phyloP scores from a whole-genome alignment of 768 basidiomycete species.

The Russula sp. region DNA sequence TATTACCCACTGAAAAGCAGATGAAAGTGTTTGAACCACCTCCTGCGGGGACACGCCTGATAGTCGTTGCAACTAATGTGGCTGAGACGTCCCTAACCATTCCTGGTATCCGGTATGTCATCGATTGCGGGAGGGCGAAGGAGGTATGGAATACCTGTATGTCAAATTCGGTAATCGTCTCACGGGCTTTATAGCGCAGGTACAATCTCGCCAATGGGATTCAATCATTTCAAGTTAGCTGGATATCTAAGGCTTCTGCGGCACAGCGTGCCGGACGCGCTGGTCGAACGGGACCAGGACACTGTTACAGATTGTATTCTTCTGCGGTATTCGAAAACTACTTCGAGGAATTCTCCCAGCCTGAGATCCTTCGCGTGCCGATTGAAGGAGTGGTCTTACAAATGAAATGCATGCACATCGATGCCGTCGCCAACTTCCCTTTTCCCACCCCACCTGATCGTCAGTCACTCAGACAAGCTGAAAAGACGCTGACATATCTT shows the following conservation, averaged over 20 bases:
- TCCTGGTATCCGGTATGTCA: constrained; percentile 95
- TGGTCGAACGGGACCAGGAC: constrained; percentile 95
- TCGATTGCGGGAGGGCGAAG: constrained; percentile 93
- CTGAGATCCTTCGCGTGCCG: constrained; percentile 93
- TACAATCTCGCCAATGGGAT: constrained; percentile 81
- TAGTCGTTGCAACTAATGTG: constrained; percentile 94
- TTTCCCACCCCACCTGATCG: constrained; percentile 96
- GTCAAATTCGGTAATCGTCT: constrained; percentile 3
- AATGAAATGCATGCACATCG: constrained; percentile 99
- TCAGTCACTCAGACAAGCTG: constrained; percentile 69
- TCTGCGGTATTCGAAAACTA: constrained; percentile 92
- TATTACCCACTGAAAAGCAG: constrained; percentile 90
- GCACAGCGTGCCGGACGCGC: constrained; percentile 90
- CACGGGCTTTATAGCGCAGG: constrained; percentile 53
- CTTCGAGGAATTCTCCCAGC: constrained; percentile 81
- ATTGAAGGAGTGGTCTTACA: constrained; percentile 96
- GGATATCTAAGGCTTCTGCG: constrained; percentile 47
- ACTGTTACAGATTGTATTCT: constrained; percentile 96
- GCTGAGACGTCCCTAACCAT: constrained; percentile 98
- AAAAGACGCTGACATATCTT: constrained; percentile 73
- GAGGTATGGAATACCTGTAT: constrained; percentile 52
- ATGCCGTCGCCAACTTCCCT: constrained; percentile 94
- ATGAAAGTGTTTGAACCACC: constrained; percentile 89
- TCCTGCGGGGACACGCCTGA: constrained; percentile 75
- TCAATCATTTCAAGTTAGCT: constrained; percentile 87